phyloP scores from a whole-genome alignment of 768 basidiomycete genomes.

The Leccinum olivaceopallidum region DNA sequence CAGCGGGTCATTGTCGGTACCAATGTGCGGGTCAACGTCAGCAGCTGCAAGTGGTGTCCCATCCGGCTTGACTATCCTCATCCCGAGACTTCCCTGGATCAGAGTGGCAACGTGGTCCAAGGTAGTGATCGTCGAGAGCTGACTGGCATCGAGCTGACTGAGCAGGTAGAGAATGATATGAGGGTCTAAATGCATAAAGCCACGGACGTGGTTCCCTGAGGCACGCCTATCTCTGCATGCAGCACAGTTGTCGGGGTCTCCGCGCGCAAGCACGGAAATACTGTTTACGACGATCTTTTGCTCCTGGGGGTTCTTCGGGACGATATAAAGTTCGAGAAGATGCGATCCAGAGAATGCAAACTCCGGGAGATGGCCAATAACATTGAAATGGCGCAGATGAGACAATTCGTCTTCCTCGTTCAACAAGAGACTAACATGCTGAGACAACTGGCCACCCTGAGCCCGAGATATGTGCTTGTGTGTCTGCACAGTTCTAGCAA shows the following conservation, averaged over 20 bases:
- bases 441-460: background rate
- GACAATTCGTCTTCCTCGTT: background rate
- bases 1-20: background rate
- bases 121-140: constrained; percentile 2
- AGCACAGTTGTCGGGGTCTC: constrained; percentile 6
- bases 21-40: background rate
- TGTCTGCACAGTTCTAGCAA: background rate
- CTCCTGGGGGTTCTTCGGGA: background rate
- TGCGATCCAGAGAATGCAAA: constrained; percentile 22
- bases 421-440: constrained; percentile 5
- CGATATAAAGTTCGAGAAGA: constrained; percentile 20
- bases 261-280: constrained; percentile 15
- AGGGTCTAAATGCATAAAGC: constrained; percentile 18
- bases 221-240: constrained; percentile 13
- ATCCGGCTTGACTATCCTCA: constrained; percentile 15
- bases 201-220: constrained; percentile 14
- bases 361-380: constrained; percentile 14
- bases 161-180: constrained; percentile 14
- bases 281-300: constrained; percentile 12
- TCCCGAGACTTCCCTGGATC: constrained; percentile 11
- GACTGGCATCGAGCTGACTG: background rate
- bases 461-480: background rate
- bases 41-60: constrained; percentile 11
- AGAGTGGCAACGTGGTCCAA: background rate
- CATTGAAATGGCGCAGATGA: constrained; percentile 8